Evolutionary conservation across 805 yeast genomes (phyloP).

Genomic region (Candida takata): DNA sequence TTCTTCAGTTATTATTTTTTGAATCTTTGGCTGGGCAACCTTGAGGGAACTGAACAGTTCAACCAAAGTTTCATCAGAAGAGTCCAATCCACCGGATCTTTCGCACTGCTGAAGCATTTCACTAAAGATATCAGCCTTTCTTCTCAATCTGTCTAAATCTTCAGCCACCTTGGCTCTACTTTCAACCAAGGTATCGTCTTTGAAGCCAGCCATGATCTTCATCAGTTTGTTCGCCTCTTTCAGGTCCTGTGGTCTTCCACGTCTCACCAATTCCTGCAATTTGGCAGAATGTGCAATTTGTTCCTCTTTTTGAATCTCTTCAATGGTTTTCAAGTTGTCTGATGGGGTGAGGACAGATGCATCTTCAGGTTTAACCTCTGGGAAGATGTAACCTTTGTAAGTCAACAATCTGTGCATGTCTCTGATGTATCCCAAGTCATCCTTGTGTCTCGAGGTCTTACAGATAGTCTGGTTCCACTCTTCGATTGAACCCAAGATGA

Average conservation of each 20-base stretch:
- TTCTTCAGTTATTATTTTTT: constrained; percentile 78
- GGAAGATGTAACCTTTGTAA: constrained; percentile 90
- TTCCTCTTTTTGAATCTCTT: constrained; percentile 89
- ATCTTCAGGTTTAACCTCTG: constrained; percentile 84
- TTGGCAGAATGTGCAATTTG: constrained; percentile 90
- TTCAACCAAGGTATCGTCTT: constrained; percentile 59
- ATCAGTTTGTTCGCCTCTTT: constrained; percentile 94
- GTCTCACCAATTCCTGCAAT: constrained; percentile 87
- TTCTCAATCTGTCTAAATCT: constrained; percentile 74
- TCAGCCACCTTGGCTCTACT: constrained; percentile 74
- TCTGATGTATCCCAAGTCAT: constrained; percentile 84
- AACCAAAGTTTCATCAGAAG: constrained; percentile 56
- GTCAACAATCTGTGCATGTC: constrained; percentile 92
- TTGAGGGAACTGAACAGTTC: constrained; percentile 77
- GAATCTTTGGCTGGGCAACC: constrained; percentile 80
- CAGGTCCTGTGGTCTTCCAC: constrained; percentile 93
- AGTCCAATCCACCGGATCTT: constrained; percentile 32
- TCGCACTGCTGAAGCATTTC: constrained; percentile 68
- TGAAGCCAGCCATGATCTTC: constrained; percentile 98
- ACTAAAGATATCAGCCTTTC: constrained; percentile 79
- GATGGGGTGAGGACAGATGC: constrained; percentile 89
- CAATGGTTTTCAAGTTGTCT: constrained; percentile 79
- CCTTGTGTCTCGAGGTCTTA: constrained; percentile 80
- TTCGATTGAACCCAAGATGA: constrained; percentile 83
- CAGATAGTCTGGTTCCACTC: constrained; percentile 97